phyloP scores from a whole-genome alignment of 495 filamentous ascomycete genomes.

The Platismatia glauca region DNA sequence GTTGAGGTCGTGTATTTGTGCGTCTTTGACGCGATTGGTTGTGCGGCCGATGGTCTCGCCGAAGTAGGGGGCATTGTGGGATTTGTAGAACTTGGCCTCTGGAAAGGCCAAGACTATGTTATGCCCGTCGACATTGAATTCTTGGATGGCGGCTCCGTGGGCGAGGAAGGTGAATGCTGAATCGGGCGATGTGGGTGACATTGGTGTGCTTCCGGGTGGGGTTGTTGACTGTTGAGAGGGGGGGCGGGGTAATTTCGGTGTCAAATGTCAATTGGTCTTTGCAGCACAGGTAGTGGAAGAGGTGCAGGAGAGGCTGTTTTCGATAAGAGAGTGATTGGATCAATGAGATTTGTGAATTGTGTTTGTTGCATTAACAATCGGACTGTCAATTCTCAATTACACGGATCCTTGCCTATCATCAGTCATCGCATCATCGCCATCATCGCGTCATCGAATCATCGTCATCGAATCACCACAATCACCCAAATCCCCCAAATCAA shows the following conservation, averaged over 20 bases:
- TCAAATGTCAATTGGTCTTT: no score
- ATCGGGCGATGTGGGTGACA: conserved; percentile 19
- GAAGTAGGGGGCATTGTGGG: conserved; percentile 69
- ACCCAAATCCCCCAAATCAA: no score
- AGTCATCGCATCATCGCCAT: no score
- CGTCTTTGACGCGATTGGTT: conserved; percentile 75
- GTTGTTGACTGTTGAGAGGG: neutral
- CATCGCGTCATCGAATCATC: no score
- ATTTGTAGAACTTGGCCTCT: conserved; percentile 58
- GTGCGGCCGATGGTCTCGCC: conserved; percentile 90
- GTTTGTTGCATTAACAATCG: no score
- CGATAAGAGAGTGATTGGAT: neutral
- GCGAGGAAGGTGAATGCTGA: conserved; percentile 59
- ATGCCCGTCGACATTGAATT: conserved; percentile 61
- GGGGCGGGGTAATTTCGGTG: neutral
- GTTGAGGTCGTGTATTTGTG: conserved; percentile 63
- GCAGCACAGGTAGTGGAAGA: no score
- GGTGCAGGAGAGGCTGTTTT: neutral
- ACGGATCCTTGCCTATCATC: no score
- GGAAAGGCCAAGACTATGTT: conserved; percentile 88
- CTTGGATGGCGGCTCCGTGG: conserved; percentile 80
- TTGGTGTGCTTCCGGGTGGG: neutral
- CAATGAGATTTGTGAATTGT: neutral
- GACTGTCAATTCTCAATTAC: no score
- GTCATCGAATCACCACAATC: no score